phyloP scores from a whole-genome alignment of 2,329 filamentous ascomycete genomes.

The Fonsecaea pedrosoi region DNA sequence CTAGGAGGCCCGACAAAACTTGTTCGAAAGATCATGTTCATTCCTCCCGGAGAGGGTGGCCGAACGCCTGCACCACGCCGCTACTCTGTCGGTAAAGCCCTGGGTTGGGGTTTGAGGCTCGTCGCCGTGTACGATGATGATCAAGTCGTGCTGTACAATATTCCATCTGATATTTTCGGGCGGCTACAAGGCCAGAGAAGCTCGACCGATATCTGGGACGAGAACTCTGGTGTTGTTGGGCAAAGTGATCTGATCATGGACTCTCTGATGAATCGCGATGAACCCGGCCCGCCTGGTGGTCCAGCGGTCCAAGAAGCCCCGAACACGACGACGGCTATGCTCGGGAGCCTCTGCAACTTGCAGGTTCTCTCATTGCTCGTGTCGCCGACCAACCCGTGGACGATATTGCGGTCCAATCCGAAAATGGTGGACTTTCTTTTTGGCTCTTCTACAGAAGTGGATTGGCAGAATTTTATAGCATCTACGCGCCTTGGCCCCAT shows the following conservation, averaged over 20 bases:
- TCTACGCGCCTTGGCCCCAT: constrained; percentile 25
- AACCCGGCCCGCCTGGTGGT: not conserved
- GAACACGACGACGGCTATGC: not conserved
- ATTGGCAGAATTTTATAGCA: constrained; percentile 27
- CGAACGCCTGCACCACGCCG: constrained; percentile 53
- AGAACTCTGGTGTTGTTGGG: constrained; percentile 35
- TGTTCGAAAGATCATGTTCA: constrained; percentile 64
- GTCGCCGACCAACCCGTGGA: constrained; percentile 31
- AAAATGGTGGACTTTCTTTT: constrained; percentile 34
- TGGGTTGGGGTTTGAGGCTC: constrained; percentile 64
- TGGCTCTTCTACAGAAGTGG: constrained; percentile 37
- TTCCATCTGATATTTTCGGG: constrained; percentile 64
- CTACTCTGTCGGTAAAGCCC: constrained; percentile 65
- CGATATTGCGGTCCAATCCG: constrained; percentile 35
- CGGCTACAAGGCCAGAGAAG: constrained; percentile 23
- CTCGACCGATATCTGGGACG: constrained; percentile 35
- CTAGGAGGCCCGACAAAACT: constrained; percentile 64
- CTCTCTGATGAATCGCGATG: constrained; percentile 26
- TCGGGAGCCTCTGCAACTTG: constrained; percentile 21
- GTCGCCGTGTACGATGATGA: constrained; percentile 62
- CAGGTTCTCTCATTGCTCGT: constrained; percentile 28
- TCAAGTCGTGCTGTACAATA: constrained; percentile 64
- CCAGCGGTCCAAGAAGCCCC: not conserved
- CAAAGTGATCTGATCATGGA: constrained; percentile 40
- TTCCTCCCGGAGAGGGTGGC: constrained; percentile 44